These are phyloP conservation scores for Chamaecrista fasciculata DNA, from an alignment of 306 rosid species.

Conservation along the genomic window DNA sequence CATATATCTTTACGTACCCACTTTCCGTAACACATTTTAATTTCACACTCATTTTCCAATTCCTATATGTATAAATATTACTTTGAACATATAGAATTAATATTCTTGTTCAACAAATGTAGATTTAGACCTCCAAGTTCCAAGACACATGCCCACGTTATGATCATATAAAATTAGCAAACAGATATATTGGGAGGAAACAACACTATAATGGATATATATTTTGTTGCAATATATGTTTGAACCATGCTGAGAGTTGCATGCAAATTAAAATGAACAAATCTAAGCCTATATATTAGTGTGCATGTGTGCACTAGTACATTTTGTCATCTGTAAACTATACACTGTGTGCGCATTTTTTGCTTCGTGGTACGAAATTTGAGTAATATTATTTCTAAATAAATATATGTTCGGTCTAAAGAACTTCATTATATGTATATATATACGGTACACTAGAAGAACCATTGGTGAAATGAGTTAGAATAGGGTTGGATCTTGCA, in stretches of 20 bases:
- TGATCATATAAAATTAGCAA: background rate
- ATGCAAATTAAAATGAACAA: background rate
- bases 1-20: too few species aligned
- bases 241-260: slow-evolving; percentile 1
- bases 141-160: slow-evolving; percentile 40
- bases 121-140: slow-evolving; percentile 37
- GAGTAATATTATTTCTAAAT: background rate
- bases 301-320: background rate
- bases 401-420: too few species aligned
- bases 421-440: too few species aligned
- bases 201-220: too few species aligned
- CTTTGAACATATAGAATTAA: too few species aligned
- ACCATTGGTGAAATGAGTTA: too few species aligned
- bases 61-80: too few species aligned
- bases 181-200: background rate
- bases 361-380: slow-evolving; percentile 21
- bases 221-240: background rate
- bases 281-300: background rate
- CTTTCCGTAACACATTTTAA: too few species aligned
- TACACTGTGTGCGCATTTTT: slow-evolving; percentile 28
- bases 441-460: background rate
- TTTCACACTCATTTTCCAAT: too few species aligned
- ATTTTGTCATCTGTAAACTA: slow-evolving; percentile 16
- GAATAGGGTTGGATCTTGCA: too few species aligned
- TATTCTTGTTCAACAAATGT: too few species aligned